Conservation (phyloP, 352 stramenopile species). For the Phytophthora hybrid region DNA sequence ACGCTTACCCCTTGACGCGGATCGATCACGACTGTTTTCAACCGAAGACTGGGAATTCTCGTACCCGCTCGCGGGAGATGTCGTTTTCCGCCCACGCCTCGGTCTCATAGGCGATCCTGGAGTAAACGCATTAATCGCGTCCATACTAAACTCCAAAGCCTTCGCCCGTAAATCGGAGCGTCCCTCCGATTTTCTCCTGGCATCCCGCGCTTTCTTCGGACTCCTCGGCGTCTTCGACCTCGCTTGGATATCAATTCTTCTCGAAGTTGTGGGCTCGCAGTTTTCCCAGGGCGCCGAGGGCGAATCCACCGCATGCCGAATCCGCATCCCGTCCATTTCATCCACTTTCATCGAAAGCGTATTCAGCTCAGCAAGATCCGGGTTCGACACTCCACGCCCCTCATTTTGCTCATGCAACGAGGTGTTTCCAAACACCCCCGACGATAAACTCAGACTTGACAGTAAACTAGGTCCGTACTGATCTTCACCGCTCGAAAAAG, state of each 20-base stretch:
- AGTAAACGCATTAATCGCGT: constrained; percentile 26
- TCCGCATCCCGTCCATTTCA: constrained; percentile 33
- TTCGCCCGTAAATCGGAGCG: constrained; percentile 29
- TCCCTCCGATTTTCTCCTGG: constrained; percentile 28
- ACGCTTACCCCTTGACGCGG: constrained; percentile 25
- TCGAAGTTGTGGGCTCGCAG: constrained; percentile 29
- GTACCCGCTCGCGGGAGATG: constrained; percentile 2
- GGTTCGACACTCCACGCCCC: constrained; percentile 47
- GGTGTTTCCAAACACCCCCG: constrained; percentile 35
- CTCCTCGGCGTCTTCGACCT: constrained; percentile 34
- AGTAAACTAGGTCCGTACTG: constrained; percentile 44
- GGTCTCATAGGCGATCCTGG: constrained; percentile 23
- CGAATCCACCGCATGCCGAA: constrained; percentile 27
- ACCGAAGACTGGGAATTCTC: constrained; percentile 14
- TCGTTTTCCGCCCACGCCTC: constrained; percentile 25
- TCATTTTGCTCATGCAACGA: constrained; percentile 12
- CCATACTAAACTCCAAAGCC: constrained; percentile 35
- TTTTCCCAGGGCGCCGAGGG: constrained; percentile 22
- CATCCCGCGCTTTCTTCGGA: constrained; percentile 32
- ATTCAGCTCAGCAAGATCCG: constrained; percentile 71
- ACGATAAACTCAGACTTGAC: constrained; percentile 36
- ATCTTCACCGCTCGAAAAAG: constrained; percentile 31
- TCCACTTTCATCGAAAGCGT: constrained; percentile 69
- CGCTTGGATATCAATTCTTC: constrained; percentile 44
- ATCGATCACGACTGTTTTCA: constrained; percentile 27